A percentile compares a stretch with the other conserved stretches of the same genome.
These are phyloP conservation scores for Emericellopsis cladophorae DNA, from an alignment of 2,329 filamentous ascomycete genomes.

Conservation along the genomic window DNA sequence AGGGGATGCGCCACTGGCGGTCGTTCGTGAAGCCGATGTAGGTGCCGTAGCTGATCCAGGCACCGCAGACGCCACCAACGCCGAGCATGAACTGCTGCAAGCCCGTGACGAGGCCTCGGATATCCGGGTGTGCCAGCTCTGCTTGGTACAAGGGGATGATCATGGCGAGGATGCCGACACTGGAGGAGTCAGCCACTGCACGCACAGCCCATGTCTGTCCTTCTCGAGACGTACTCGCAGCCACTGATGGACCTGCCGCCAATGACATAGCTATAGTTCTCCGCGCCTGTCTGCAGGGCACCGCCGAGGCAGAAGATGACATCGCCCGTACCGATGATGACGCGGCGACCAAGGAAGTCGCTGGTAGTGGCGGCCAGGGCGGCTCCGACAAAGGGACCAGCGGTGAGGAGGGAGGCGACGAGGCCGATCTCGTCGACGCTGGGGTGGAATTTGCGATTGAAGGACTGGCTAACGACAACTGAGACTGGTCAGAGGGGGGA, in stretches of 20 bases:
- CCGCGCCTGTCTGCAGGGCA: constrained; percentile 58
- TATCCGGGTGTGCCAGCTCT: constrained; percentile 66
- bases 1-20: constrained; percentile 22
- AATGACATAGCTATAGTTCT: constrained; percentile 44
- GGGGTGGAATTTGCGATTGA: constrained; percentile 3
- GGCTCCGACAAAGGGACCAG: constrained; percentile 62
- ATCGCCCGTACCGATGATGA: constrained; percentile 61
- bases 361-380: constrained; percentile 48
- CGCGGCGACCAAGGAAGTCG: constrained; percentile 54
- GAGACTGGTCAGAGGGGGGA: background rate
- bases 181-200: constrained; percentile 49
- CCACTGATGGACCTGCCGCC: background rate
- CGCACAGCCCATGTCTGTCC: constrained; percentile 51
- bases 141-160: constrained; percentile 57
- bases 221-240: background rate
- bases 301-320: constrained; percentile 62
- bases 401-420: constrained; percentile 61
- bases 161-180: constrained; percentile 29
- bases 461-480: constrained; percentile 4
- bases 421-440: constrained; percentile 35
- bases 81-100: constrained; percentile 78
- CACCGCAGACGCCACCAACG: constrained; percentile 58
- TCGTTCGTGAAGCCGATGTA: constrained; percentile 14
- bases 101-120: constrained; percentile 62
- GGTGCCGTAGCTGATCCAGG: constrained; percentile 59